These are phyloP conservation scores for Mycena vitilis DNA, from an alignment of 768 basidiomycete species.

Conservation along the genomic window DNA sequence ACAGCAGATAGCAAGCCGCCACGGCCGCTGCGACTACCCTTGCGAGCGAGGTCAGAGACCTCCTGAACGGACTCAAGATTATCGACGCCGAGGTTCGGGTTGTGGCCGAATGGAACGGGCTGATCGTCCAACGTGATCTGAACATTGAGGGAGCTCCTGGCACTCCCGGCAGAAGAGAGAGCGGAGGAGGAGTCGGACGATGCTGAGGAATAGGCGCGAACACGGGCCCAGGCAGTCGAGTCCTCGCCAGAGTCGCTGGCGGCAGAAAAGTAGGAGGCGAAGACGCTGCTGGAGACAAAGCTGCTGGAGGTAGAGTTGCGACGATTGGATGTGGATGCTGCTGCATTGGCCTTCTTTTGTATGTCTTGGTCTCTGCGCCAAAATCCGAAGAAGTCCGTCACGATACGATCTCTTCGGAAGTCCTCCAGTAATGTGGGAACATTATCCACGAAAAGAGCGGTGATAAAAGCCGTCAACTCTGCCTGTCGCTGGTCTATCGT, in stretches of 20 bases:
- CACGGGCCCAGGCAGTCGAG: constrained; percentile 38
- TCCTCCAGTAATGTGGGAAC: constrained; percentile 77
- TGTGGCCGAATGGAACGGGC: constrained; percentile 56
- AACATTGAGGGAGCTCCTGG: constrained; percentile 38
- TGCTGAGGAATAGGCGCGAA: constrained; percentile 51
- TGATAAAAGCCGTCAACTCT: constrained; percentile 70
- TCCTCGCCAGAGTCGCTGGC: constrained; percentile 39
- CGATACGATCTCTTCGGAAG: constrained; percentile 64
- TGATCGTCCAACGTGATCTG: constrained; percentile 52
- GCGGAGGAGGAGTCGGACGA: constrained; percentile 59
- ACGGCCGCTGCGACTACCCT: constrained; percentile 15
- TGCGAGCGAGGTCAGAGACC: constrained; percentile 49
- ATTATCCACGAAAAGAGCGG: constrained; percentile 67
- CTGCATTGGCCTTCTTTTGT: constrained; percentile 43
- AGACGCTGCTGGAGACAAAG: constrained; percentile 65
- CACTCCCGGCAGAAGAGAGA: constrained; percentile 36
- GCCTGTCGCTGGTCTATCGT: constrained; percentile 70
- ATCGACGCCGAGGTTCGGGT: constrained; percentile 48
- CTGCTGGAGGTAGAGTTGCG: constrained; percentile 59
- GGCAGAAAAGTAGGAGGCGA: constrained; percentile 71
- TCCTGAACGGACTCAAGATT: constrained; percentile 65
- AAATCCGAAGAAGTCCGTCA: constrained; percentile 83
- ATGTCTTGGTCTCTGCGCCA: constrained; percentile 82
- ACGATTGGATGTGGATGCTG: constrained; percentile 38
- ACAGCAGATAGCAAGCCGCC: constrained; percentile 29